Percentiles rank a stretch among this genome's conserved stretches.
Evolutionary conservation across 345 rosid species (phyloP).

Genomic region (Bretschneidera sinensis): DNA sequence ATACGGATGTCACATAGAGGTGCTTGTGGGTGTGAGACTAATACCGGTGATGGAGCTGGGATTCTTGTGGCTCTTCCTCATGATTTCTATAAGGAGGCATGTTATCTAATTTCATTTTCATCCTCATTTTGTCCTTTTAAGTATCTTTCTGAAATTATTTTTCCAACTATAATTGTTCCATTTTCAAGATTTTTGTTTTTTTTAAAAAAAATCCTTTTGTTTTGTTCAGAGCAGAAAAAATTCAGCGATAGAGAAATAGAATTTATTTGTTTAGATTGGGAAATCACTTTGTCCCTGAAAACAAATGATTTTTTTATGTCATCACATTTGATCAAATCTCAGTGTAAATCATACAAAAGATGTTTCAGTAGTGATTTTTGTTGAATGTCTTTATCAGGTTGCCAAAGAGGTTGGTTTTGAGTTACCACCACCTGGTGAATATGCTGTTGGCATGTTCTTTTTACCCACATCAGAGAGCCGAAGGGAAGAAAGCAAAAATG

Average conservation of each 20-base stretch:
- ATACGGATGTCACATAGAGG: constrained; percentile 94
- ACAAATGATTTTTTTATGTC: no score
- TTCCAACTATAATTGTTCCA: background rate
- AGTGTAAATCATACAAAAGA: no score
- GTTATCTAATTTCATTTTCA: background rate
- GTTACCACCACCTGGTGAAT: constrained; percentile 73
- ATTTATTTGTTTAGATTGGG: no score
- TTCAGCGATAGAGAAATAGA: no score
- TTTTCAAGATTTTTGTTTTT: no score
- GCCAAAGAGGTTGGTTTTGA: constrained; percentile 69
- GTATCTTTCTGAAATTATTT: background rate
- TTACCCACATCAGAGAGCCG: constrained; percentile 72
- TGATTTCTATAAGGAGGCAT: constrained; percentile 66
- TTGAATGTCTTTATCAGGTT: constrained; percentile 36
- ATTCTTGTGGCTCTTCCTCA: constrained; percentile 91
- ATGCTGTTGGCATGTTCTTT: constrained; percentile 97
- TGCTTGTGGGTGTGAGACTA: constrained; percentile 96
- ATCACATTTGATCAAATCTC: no score
- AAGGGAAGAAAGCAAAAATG: constrained; percentile 75
- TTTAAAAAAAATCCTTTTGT: background rate
- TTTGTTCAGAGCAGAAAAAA: no score
- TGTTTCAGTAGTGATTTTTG: no score
- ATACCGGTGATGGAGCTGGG: constrained; percentile 99
- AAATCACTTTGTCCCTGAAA: no score
- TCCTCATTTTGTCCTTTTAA: background rate